phyloP scores from a whole-genome alignment of 1,284 basidiomycete genomes.

The Garcileccinum viscosum region DNA sequence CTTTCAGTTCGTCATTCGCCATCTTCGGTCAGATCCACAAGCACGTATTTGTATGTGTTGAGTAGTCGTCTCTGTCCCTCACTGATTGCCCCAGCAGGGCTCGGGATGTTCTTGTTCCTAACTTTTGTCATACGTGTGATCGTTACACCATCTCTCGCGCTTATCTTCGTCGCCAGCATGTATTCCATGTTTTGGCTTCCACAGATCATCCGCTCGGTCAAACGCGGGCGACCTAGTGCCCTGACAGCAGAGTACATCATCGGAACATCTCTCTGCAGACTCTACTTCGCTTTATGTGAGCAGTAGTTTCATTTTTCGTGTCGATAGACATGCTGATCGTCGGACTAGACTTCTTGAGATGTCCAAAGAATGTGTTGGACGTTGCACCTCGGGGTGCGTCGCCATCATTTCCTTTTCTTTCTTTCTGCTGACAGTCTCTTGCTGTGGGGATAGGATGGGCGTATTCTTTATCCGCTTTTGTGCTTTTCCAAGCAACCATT shows the following conservation, averaged over 20 bases:
- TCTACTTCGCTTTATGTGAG: constrained; percentile 81
- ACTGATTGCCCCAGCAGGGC: constrained; percentile 51
- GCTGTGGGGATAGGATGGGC: constrained; percentile 61
- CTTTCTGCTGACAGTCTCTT: constrained; percentile 3
- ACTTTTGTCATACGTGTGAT: constrained; percentile 77
- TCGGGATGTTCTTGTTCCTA: constrained; percentile 69
- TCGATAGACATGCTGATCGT: constrained; percentile 5
- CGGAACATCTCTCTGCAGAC: constrained; percentile 74
- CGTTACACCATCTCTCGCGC: constrained; percentile 71
- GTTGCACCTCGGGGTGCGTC: constrained; percentile 69
- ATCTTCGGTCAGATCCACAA: constrained; percentile 72
- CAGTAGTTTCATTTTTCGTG: constrained; percentile 10
- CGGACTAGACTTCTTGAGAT: constrained; percentile 75
- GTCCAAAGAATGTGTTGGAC: constrained; percentile 86
- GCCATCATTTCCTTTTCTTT: not conserved
- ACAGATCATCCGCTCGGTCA: constrained; percentile 81
- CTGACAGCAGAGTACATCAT: constrained; percentile 70
- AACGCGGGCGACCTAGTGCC: constrained; percentile 73
- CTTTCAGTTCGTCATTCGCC: constrained; percentile 57
- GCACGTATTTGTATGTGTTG: constrained; percentile 66
- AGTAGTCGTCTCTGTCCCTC: not conserved
- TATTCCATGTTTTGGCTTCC: constrained; percentile 85
- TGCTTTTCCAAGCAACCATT: constrained; percentile 68
- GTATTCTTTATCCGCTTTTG: constrained; percentile 65
- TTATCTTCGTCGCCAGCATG: constrained; percentile 72